Evolutionary conservation across 257 asterid species (phyloP), one percentile per base, ranked within the genome.

Genomic region (Jasminum sambac): DNA sequence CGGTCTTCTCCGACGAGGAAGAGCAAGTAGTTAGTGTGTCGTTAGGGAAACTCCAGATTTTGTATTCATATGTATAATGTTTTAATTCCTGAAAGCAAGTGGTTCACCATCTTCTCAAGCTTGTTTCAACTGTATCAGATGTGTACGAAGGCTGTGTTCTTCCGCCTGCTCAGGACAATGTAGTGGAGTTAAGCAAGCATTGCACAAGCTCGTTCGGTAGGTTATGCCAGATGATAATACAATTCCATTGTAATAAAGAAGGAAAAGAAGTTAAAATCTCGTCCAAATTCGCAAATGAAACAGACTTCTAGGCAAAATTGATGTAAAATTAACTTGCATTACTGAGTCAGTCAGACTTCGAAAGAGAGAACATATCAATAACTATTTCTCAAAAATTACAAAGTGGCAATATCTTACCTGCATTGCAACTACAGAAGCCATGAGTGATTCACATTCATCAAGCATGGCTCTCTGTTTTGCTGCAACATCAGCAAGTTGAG

Each of bases 401-500:
- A 37, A 50, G 11, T 14, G 17, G 37, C 39, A 68, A 34, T 6
- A 40, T 65, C 19, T 69, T 72, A 89, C 99, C 99, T 91, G 93
- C 81, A 89, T 72, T 64, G 88, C 89, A 46, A 86, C 84, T 52
- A 81, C 80, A n/a, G 90, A 86, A 48, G 86, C 76, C 78, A 89
- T 73, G 50, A 88, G 77, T 25, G 89, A 74, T 73, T 87, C 91
- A 66, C 88, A 89, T 77, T 91, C 96, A 70, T 83, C 84, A 42
- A 94, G 93, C 87, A 85, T 75, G 52, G 91, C 96, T 80, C 95
- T 85, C 77, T 91, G 96, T 65, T 78, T 89, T 65, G 95, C 90
- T 75, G 87, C 92, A 42, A 91, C 79, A 40, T 82, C 89, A 76
- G 96, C 96, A 80, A 94, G 91, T 83, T 94, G 90, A 46, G 93